Conservation (phyloP, 2,329 filamentous ascomycete genomes). For the Pseudogymnoascus sp. region DNA sequence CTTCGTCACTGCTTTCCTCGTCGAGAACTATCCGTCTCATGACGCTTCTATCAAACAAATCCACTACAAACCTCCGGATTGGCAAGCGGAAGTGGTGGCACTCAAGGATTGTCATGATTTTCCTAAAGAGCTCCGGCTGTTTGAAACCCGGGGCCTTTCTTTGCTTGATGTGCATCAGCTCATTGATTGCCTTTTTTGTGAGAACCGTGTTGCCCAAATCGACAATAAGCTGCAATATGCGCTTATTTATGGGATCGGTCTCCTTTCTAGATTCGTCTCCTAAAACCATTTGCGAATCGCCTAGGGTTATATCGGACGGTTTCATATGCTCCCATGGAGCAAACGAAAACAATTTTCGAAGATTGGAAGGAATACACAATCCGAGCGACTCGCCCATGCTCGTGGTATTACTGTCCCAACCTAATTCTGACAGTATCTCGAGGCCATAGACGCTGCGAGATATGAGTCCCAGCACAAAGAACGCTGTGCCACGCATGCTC, state of each 20-base stretch:
- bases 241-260: slow-evolving; percentile 55
- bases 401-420: slow-evolving; percentile 89
- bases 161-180: slow-evolving; percentile 71
- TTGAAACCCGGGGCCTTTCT: slow-evolving; percentile 69
- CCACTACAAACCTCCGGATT: slow-evolving; percentile 82
- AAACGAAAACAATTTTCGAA: slow-evolving; percentile 71
- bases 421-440: slow-evolving; percentile 79
- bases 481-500: slow-evolving; percentile 89
- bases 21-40: slow-evolving; percentile 77
- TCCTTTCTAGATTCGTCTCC: slow-evolving; percentile 42
- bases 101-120: slow-evolving; percentile 77
- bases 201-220: slow-evolving; percentile 91
- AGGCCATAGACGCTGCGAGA: slow-evolving; percentile 87
- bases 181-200: slow-evolving; percentile 75
- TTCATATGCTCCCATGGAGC: slow-evolving; percentile 43
- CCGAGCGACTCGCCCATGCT: slow-evolving; percentile 75
- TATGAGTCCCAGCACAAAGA: slow-evolving; percentile 89
- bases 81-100: slow-evolving; percentile 82
- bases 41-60: slow-evolving; percentile 87
- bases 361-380: slow-evolving; percentile 74
- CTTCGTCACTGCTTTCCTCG: slow-evolving; percentile 35
- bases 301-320: slow-evolving; percentile 25
- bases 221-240: slow-evolving; percentile 75
- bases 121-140: slow-evolving; percentile 70
- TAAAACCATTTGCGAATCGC: slow-evolving; percentile 39